Conservation (phyloP, 73 alveolate species). For the Stentor roeselii region DNA sequence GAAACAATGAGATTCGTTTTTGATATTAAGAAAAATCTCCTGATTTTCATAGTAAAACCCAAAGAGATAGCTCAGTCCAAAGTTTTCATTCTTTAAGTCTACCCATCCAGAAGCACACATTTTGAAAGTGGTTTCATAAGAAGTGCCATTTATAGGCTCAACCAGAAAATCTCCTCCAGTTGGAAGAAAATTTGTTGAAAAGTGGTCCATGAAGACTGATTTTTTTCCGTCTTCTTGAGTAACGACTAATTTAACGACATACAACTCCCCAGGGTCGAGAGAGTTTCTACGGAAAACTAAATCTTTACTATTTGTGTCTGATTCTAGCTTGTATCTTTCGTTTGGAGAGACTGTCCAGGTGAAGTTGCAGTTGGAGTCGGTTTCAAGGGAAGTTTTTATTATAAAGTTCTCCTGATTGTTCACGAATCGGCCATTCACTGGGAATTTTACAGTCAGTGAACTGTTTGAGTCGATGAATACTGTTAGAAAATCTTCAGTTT, state of each 20-base stretch:
- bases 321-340: background rate
- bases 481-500: background rate
- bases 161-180: background rate
- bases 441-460: background rate
- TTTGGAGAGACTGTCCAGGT: background rate
- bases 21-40: background rate
- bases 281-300: background rate
- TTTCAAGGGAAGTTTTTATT: background rate
- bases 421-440: background rate
- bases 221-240: background rate
- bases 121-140: background rate
- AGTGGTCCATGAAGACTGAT: too few relatives aligned
- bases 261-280: background rate
- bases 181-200: background rate
- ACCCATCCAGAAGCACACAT: too few relatives aligned
- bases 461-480: background rate
- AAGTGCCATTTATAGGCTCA: background rate
- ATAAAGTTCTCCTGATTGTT: conserved; percentile 7
- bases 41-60: background rate
- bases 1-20: background rate
- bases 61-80: background rate
- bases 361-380: background rate
- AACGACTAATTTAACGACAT: background rate
- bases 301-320: background rate
- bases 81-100: too few relatives aligned